Base-by-base conservation (phyloP, 768 basidiomycete genomes). In the Daedaleopsis sinensis region DNA sequence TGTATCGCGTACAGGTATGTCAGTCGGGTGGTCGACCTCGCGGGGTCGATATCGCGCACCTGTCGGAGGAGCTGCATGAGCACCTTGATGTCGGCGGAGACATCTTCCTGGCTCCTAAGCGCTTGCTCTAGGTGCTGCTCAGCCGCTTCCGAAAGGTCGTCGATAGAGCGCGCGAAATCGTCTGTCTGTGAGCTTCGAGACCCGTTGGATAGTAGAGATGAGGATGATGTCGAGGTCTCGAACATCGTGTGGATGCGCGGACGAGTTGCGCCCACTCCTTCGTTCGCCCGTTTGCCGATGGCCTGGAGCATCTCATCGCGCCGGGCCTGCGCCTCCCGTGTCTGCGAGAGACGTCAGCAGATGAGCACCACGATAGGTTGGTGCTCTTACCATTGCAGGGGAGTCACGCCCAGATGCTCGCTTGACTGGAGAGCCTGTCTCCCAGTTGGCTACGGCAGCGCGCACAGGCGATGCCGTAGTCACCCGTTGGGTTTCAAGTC, bases 261-360 rank as follows among this genome's bases (percentile, higher is more conserved):
- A 24, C 81, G 80, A 59, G 83, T 81, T 10, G 82, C 78, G 7
- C 73, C 73, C 38, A 87, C 88, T 18, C 74, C 78, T 67, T 84
- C 48, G n/a, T 53, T 56, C 48, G 52, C 38, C 65, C 91, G 79
- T 62, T 79, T 82, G 39, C 78, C 75, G 59, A 94, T 92, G 58
- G 92, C 77, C 64, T 83, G 84, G 43, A 87, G 83, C 91, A 94
- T 91, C 72, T 94, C 93, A 67, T 91, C 86, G 79, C 93, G 81
- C 23, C 93, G 85, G 38, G 87, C 87, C 65, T 86, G 87, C 38
- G 91, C 91, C 57, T 87, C 91, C 68, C 75, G 86, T 13, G 84
- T 89, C 92, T 94, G 65, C 5, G 16, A 44, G 13, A n/a, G 5
- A 61, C 38, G 23, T 42, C 44, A 19, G 37, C 16, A 54, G 18